phyloP scores from a whole-genome alignment of 345 rosid species.

The Geranium brycei region DNA sequence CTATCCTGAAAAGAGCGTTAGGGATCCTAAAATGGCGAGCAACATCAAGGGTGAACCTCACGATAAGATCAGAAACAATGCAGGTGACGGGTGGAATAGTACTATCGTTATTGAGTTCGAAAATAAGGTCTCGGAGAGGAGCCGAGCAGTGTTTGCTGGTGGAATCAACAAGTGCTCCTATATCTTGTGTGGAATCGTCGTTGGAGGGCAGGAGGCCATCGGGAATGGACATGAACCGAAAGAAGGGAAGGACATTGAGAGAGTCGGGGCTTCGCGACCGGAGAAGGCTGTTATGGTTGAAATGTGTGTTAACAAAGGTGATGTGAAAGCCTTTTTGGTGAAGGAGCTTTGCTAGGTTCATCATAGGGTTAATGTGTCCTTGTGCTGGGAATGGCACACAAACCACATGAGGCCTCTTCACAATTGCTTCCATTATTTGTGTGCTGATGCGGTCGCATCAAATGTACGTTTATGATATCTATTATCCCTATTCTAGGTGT shows the following conservation, averaged over 20 bases:
- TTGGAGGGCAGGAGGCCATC: constrained; percentile 6
- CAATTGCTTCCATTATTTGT: too few species aligned
- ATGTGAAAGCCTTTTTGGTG: constrained; percentile 8
- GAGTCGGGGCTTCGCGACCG: not conserved
- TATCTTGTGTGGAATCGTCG: not conserved
- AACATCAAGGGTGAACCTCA: constrained; percentile 3
- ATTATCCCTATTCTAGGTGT: too few species aligned
- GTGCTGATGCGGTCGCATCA: too few species aligned
- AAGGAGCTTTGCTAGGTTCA: constrained; percentile 9
- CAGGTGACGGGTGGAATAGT: constrained; percentile 5
- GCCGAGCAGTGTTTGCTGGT: not conserved
- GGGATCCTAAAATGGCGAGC: constrained; percentile 4
- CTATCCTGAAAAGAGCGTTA: constrained; percentile 4
- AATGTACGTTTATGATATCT: too few species aligned
- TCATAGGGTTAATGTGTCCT: not conserved
- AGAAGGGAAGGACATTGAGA: constrained; percentile 1
- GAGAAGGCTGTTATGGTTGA: constrained; percentile 7
- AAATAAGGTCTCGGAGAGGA: constrained; percentile 2
- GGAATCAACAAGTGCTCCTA: not conserved
- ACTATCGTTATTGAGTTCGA: not conserved
- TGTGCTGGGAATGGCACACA: constrained; percentile 27
- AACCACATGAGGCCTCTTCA: constrained; percentile 17
- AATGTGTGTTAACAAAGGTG: constrained; percentile 9
- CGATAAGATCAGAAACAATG: constrained; percentile 8
- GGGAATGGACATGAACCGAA: constrained; percentile 3